These are phyloP conservation scores for Agrostemma githago DNA, from an alignment of 148 eudicot species.

Conservation along the genomic window DNA sequence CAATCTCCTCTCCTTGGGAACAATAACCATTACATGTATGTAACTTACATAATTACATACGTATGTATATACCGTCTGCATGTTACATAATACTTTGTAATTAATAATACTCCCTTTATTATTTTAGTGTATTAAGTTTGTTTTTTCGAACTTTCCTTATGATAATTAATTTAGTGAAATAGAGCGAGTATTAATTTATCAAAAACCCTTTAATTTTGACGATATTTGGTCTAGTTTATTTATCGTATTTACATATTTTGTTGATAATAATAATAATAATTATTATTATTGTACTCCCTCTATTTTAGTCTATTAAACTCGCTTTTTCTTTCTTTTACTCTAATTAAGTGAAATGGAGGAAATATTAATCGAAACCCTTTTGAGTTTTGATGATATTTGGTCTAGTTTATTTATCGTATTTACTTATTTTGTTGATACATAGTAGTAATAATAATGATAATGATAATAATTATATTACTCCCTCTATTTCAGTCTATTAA, in stretches of 20 bases:
- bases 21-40: conserved; percentile 23
- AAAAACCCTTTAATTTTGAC: neutral
- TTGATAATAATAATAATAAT: too few relatives aligned
- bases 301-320: neutral
- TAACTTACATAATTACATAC: neutral
- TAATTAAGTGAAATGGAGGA: neutral
- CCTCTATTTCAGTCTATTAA: too few relatives aligned
- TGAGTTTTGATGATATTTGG: neutral
- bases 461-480: too few relatives aligned
- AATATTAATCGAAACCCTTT: neutral
- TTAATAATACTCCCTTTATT: neutral
- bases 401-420: neutral
- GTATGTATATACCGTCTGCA: neutral
- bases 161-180: neutral
- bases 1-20: conserved; percentile 23
- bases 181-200: neutral
- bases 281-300: neutral
- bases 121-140: too few relatives aligned
- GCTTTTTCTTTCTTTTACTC: too few relatives aligned
- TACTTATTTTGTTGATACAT: neutral
- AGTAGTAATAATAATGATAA: too few relatives aligned
- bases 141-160: too few relatives aligned
- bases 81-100: too few relatives aligned
- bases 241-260: neutral
- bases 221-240: neutral